Base-by-base conservation (phyloP, 1,284 basidiomycete genomes). In the Fomitopsis betulina region DNA sequence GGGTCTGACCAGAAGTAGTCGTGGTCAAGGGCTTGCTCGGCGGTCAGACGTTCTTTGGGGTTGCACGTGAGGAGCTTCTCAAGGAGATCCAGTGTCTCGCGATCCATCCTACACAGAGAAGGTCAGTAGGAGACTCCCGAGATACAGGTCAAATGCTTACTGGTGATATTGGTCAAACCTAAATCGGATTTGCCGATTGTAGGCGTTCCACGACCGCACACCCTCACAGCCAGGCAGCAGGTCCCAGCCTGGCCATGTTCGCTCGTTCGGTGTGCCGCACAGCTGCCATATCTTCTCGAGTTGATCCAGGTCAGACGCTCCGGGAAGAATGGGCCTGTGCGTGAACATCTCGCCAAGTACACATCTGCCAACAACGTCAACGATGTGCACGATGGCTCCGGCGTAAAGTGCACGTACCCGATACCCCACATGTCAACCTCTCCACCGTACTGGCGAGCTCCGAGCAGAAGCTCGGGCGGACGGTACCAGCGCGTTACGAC, bases 401-500 rank as follows among this genome's bases (percentile, higher is more conserved):
- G 54, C 33, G n/a, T 9, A 21, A 39, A 55, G 19, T 55, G 45
- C 23, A 78, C 86, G 66, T 70, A 95, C 82, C 96, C 96, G 54
- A 98, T 86, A n/a, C 96, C 95, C 97, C 96, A 99, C 71, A 99
- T 88, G 73, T 99, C 96, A 53, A 99, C 90, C 62, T 95, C 93
- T 0, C 93, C 92, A 4, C 93, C 93, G 69, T 99, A 99, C 63
- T 91, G 84, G 52, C 87, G 81, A 37, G 93, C 90, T 42, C 96
- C 96, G 5, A 98, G 81, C 17, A 99, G 77, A 2, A 99, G 79
- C 76, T 99, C 96, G 0, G 97, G 96, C 5, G 97, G 96, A 32
- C 97, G 86, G 70, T 99, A 99, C 96, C 97, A 99, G 45, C 96
- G 79, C 9, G 96, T 99, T n/a, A 99, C 96, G 27, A 99, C 97